These are phyloP conservation scores for Saccharomycopsis hybrid DNA, from an alignment of 1,139 yeast species.

Conservation along the genomic window DNA sequence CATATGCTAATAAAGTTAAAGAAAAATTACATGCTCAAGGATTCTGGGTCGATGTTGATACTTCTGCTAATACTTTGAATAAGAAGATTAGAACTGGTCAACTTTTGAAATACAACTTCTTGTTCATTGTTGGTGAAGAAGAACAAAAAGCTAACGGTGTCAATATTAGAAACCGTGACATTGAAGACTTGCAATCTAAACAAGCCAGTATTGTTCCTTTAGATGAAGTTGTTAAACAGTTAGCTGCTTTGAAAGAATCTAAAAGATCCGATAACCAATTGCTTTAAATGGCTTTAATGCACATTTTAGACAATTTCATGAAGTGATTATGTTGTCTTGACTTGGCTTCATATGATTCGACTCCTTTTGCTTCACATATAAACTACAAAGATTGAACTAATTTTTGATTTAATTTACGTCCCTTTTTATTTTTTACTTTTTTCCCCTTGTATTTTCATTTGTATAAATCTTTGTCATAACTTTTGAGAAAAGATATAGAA, in stretches of 20 bases:
- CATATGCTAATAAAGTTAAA: constrained; percentile 77
- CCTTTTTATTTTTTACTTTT: too few species aligned
- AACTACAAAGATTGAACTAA: too few species aligned
- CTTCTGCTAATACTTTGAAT: constrained; percentile 89
- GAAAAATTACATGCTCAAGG: constrained; percentile 53
- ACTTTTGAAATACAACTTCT: constrained; percentile 84
- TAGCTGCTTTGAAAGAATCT: constrained; percentile 54
- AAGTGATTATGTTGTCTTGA: too few species aligned
- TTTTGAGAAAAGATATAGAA: too few species aligned
- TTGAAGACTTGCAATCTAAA: constrained; percentile 79
- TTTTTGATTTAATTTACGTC: too few species aligned
- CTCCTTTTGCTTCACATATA: too few species aligned
- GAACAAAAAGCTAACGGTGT: constrained; percentile 75
- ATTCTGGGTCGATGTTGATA: constrained; percentile 87
- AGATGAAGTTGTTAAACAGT: constrained; percentile 62
- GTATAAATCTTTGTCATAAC: too few species aligned
- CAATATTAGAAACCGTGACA: constrained; percentile 90
- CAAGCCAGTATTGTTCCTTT: constrained; percentile 73
- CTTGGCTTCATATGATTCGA: too few species aligned
- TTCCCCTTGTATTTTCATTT: too few species aligned
- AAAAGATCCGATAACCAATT: constrained; percentile 58
- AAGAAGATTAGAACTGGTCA: constrained; percentile 97
- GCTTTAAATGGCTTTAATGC: too few species aligned
- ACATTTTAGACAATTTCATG: too few species aligned
- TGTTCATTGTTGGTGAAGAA: constrained; percentile 93